A percentile compares a stretch with the other conserved stretches of the same genome.
Evolutionary conservation across 306 rosid genomes (phyloP).

Genomic region (Canavalia ensiformis): DNA sequence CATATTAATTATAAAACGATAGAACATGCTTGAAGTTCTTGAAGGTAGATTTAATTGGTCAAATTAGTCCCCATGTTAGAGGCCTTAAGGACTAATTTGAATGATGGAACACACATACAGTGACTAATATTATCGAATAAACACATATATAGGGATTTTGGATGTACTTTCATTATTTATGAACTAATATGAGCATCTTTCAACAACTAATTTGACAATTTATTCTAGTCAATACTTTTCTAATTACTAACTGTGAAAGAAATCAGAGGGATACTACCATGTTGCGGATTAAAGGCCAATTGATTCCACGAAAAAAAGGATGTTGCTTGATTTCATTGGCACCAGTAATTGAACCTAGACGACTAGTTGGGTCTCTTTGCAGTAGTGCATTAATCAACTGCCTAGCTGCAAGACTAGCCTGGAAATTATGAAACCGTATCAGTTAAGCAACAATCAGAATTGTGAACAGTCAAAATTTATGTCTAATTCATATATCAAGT

Average conservation of each 20-base stretch:
- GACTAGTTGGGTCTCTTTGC: constrained; percentile 82
- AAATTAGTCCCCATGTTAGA: not conserved
- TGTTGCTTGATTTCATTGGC: constrained; percentile 89
- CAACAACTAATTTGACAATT: not conserved
- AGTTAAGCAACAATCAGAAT: constrained; percentile 37
- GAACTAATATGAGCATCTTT: not conserved
- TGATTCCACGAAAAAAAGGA: constrained; percentile 86
- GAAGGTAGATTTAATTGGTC: not conserved
- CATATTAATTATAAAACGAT: not conserved
- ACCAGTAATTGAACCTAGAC: constrained; percentile 81
- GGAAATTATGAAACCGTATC: constrained; percentile 49
- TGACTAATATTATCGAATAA: not conserved
- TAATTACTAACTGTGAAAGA: constrained; percentile 11
- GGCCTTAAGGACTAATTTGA: not conserved
- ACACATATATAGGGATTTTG: not conserved
- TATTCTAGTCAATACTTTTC: not conserved
- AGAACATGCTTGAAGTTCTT: not conserved
- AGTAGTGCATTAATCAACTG: constrained; percentile 90
- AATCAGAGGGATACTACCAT: constrained; percentile 65
- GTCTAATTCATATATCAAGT: not conserved
- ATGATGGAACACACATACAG: not conserved
- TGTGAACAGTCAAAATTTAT: too few relatives aligned
- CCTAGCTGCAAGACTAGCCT: constrained; percentile 89
- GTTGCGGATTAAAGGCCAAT: constrained; percentile 93
- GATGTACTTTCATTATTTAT: not conserved